Evolutionary conservation across 2,329 filamentous ascomycete species (phyloP).

Genomic region (Epichloe coenophiala): DNA sequence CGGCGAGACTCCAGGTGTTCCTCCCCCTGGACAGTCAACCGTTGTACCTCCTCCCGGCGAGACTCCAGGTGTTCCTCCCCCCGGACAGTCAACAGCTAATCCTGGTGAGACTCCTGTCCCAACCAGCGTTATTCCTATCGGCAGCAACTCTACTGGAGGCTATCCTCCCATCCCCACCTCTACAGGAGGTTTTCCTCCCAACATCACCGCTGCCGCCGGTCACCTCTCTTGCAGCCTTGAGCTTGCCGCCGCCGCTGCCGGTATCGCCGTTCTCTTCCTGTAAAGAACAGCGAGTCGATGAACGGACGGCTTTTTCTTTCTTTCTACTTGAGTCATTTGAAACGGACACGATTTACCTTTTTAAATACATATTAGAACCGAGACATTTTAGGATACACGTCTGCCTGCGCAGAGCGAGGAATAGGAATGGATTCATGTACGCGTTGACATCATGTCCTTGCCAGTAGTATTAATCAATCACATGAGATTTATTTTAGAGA

Average conservation of each 20-base stretch:
- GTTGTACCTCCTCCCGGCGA: too few species aligned
- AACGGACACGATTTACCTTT: background rate
- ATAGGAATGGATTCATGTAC: background rate
- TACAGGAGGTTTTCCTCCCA: constrained; percentile 6
- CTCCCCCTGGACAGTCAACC: background rate
- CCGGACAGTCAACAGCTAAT: background rate
- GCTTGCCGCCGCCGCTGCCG: constrained; percentile 17
- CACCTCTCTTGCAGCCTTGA: constrained; percentile 17
- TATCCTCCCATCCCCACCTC: background rate
- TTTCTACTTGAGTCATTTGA: background rate
- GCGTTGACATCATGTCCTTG: background rate
- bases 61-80: background rate
- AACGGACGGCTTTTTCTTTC: background rate
- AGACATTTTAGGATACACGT: background rate
- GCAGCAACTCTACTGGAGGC: background rate
- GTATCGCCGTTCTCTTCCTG: constrained; percentile 18
- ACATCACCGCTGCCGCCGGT: constrained; percentile 18
- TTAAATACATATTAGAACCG: background rate
- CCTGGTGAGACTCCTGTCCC: background rate
- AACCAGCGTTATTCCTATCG: background rate
- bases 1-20: too few species aligned
- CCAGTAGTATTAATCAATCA: constrained; percentile 1
- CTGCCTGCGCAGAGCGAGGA: background rate
- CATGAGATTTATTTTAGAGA: background rate
- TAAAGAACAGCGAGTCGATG: background rate